Percentiles rank a stretch among this genome's conserved stretches.
Conservation (phyloP, 495 filamentous ascomycete species). For the Aspergillus coremiiformis region DNA sequence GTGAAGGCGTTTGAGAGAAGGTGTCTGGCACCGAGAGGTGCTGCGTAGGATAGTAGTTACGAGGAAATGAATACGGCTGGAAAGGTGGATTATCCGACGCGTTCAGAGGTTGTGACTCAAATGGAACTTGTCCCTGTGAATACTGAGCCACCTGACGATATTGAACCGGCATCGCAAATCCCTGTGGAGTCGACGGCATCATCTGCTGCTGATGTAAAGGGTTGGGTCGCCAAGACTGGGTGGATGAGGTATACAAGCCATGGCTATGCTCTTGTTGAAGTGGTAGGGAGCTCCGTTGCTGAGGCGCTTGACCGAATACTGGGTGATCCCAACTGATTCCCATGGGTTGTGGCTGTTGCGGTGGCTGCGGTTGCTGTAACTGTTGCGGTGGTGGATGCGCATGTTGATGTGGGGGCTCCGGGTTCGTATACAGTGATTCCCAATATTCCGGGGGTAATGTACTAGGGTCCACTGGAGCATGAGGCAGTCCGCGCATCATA, state of each 20-base stretch:
- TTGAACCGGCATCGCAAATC: conserved; percentile 21
- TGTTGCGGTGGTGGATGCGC: conserved; percentile 19
- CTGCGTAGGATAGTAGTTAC: conserved; percentile 27
- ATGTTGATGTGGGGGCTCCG: conserved; percentile 22
- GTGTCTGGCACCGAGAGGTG: conserved; percentile 25
- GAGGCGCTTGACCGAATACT: conserved; percentile 26
- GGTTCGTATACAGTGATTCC: conserved; percentile 30
- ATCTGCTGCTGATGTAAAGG: conserved; percentile 23
- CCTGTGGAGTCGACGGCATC: conserved; percentile 17
- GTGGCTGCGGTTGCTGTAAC: conserved; percentile 20
- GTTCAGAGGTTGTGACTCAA: conserved; percentile 25
- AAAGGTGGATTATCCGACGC: conserved; percentile 29
- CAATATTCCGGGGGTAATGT: conserved; percentile 31
- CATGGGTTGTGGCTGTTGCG: conserved; percentile 23
- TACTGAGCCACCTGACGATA: conserved; percentile 32
- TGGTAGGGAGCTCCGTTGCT: conserved; percentile 24
- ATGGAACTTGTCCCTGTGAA: conserved; percentile 28
- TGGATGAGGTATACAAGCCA: conserved; percentile 27
- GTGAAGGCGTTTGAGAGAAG: conserved; percentile 20
- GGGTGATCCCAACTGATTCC: conserved; percentile 34
- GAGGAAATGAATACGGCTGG: conserved; percentile 27
- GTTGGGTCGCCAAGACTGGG: conserved; percentile 33
- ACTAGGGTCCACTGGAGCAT: conserved; percentile 21
- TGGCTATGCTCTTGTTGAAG: conserved; percentile 15
- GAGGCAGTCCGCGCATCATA: conserved; percentile 27